These are phyloP conservation scores for Paxillus rubicundulus DNA, from an alignment of 768 basidiomycete genomes.

Conservation along the genomic window DNA sequence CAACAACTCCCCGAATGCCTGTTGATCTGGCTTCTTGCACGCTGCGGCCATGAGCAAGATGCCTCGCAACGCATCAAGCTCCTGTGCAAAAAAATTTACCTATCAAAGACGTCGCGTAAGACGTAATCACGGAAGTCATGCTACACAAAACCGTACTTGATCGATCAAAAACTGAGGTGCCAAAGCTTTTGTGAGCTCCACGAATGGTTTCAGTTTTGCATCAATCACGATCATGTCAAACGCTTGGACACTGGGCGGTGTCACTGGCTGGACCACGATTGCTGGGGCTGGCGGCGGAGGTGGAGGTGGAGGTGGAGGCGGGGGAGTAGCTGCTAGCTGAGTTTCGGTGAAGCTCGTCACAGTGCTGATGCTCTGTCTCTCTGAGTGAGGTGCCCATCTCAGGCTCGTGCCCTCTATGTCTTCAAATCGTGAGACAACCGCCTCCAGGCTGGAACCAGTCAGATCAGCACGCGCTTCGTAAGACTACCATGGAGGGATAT, in stretches of 20 bases:
- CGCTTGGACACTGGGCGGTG: conserved; percentile 61
- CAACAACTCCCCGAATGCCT: conserved; percentile 55
- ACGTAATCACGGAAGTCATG: not conserved
- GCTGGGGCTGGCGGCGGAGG: conserved; percentile 38
- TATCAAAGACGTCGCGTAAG: conserved; percentile 30
- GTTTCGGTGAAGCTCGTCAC: conserved; percentile 24
- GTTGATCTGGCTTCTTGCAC: conserved; percentile 78
- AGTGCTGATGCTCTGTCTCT: conserved; percentile 25
- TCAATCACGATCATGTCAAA: conserved; percentile 75
- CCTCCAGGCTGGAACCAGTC: conserved; percentile 66
- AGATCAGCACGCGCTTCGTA: conserved; percentile 2
- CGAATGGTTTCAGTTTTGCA: conserved; percentile 69
- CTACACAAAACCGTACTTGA: conserved; percentile 53
- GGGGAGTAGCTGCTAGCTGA: conserved; percentile 29
- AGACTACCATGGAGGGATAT: conserved; percentile 17
- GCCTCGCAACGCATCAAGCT: conserved; percentile 65
- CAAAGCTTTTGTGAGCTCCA: conserved; percentile 68
- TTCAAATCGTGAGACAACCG: conserved; percentile 91
- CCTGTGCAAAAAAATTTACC: conserved; percentile 66
- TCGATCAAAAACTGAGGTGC: conserved; percentile 69
- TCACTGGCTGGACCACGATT: conserved; percentile 38
- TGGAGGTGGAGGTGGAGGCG: conserved; percentile 29
- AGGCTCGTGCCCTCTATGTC: conserved; percentile 67
- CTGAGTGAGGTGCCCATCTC: conserved; percentile 14
- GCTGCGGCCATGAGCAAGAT: conserved; percentile 64